A percentile compares a stretch with the other conserved stretches of the same genome.
phyloP scores from a whole-genome alignment of 1,139 yeast species.

The Saccharomycopsis hybrid region DNA sequence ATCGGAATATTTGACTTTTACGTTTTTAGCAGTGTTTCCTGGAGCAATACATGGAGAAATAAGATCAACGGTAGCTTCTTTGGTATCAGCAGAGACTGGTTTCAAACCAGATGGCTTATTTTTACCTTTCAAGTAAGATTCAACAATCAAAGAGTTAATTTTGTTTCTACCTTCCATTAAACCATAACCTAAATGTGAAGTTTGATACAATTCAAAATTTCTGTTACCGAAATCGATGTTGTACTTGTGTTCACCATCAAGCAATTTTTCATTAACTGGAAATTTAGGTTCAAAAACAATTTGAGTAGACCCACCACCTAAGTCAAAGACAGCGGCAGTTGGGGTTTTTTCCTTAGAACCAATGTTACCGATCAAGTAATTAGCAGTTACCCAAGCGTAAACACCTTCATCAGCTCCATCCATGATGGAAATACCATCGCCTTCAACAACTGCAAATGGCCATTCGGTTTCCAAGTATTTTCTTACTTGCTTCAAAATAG shows the following conservation, averaged over 20 bases:
- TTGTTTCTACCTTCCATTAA: constrained; percentile 89
- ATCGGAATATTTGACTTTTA: constrained; percentile 44
- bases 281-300: constrained; percentile 92
- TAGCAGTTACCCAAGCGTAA: constrained; percentile 98
- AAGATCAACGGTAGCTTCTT: constrained; percentile 40
- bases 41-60: constrained; percentile 88
- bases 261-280: constrained; percentile 49
- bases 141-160: constrained; percentile 57
- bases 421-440: constrained; percentile 86
- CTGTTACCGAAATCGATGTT: constrained; percentile 74
- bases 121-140: constrained; percentile 38
- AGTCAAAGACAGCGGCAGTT: constrained; percentile 94
- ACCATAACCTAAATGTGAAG: constrained; percentile 93
- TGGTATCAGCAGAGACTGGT: constrained; percentile 32
- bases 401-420: constrained; percentile 97
- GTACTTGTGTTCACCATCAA: constrained; percentile 86
- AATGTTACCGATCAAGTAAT: constrained; percentile 85
- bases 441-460: constrained; percentile 86
- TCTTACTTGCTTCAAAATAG: constrained; percentile 71
- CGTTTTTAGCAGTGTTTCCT: constrained; percentile 47
- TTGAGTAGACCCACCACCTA: constrained; percentile 98
- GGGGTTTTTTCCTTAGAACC: constrained; percentile 66
- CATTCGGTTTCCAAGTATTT: constrained; percentile 65
- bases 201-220: constrained; percentile 81
- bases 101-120: constrained; percentile 26